These are phyloP conservation scores for Biscogniauxia mediterranea DNA, from an alignment of 2,329 filamentous ascomycete genomes.

Conservation along the genomic window DNA sequence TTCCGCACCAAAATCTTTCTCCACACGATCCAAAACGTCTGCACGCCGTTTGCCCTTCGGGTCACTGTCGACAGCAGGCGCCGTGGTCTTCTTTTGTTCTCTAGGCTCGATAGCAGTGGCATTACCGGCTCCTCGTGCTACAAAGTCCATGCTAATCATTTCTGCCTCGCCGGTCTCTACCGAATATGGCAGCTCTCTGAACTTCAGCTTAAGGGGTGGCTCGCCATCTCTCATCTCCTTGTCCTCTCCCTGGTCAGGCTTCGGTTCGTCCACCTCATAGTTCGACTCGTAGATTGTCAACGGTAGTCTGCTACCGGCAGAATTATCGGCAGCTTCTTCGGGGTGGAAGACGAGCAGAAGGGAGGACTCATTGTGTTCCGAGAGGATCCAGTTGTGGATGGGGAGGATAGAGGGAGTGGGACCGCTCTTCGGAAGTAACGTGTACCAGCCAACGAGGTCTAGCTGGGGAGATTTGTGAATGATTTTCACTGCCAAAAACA, in stretches of 20 bases:
- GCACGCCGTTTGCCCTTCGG: slow-evolving; percentile 51
- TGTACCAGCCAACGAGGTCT: slow-evolving; percentile 91
- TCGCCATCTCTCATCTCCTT: slow-evolving; percentile 70
- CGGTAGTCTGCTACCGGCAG: slow-evolving; percentile 77
- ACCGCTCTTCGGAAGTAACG: slow-evolving; percentile 69
- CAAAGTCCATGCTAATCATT: slow-evolving; percentile 95
- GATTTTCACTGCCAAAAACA: slow-evolving; percentile 63
- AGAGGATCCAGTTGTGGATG: slow-evolving; percentile 75
- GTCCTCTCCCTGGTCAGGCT: slow-evolving; percentile 55
- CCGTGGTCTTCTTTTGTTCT: slow-evolving; percentile 41
- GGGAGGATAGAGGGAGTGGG: slow-evolving; percentile 68
- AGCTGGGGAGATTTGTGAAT: slow-evolving; percentile 83
- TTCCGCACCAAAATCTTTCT: slow-evolving; percentile 33
- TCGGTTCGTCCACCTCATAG: slow-evolving; percentile 66
- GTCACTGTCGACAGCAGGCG: slow-evolving; percentile 43
- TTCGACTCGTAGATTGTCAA: slow-evolving; percentile 88
- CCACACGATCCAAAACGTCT: slow-evolving; percentile 31
- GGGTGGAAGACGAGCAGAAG: slow-evolving; percentile 87
- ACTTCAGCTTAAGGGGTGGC: slow-evolving; percentile 61
- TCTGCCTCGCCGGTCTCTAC: slow-evolving; percentile 94
- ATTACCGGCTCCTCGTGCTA: slow-evolving; percentile 80
- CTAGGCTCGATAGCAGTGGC: slow-evolving; percentile 58
- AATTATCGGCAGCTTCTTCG: slow-evolving; percentile 49
- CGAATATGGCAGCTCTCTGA: slow-evolving; percentile 79
- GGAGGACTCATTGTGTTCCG: slow-evolving; percentile 78